These are phyloP conservation scores for Vitis hybrid DNA, from an alignment of 177 flowering plant genomes.

Conservation along the genomic window DNA sequence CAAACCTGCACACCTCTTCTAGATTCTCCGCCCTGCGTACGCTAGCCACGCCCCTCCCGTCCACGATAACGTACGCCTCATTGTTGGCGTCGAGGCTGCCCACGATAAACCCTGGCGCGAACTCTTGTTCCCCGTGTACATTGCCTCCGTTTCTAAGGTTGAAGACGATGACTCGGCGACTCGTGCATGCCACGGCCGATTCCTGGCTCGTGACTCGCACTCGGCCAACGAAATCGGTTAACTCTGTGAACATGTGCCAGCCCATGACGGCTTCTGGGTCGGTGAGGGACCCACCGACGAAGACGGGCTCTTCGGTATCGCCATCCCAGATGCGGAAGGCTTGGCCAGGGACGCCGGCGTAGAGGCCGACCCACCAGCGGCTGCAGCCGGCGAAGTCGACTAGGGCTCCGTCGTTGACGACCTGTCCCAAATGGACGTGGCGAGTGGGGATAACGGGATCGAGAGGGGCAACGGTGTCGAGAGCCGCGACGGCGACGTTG, in stretches of 20 bases:
- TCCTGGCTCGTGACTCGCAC: slow-evolving; percentile 44
- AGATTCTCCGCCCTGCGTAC: slow-evolving; percentile 50
- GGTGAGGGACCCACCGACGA: slow-evolving; percentile 66
- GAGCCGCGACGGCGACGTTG: slow-evolving; percentile 57
- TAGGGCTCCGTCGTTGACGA: slow-evolving; percentile 64
- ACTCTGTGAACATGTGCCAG: slow-evolving; percentile 68
- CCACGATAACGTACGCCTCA: slow-evolving; percentile 39
- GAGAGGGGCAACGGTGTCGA: slow-evolving; percentile 17
- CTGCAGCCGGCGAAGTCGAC: slow-evolving; percentile 67
- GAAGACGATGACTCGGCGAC: slow-evolving; percentile 36
- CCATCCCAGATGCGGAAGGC: slow-evolving; percentile 76
- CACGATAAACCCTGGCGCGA: slow-evolving; percentile 34
- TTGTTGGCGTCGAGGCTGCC: slow-evolving; percentile 43
- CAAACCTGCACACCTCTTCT: slow-evolving; percentile 58
- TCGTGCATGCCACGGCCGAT: slow-evolving; percentile 66
- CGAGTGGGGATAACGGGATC: slow-evolving; percentile 26
- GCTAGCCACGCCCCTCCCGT: slow-evolving; percentile 40
- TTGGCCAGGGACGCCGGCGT: slow-evolving; percentile 74
- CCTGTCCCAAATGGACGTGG: slow-evolving; percentile 54
- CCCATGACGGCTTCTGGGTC: slow-evolving; percentile 74
- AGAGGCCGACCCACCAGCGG: slow-evolving; percentile 89
- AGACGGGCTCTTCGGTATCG: slow-evolving; percentile 47
- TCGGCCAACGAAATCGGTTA: slow-evolving; percentile 54
- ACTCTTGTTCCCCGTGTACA: slow-evolving; percentile 30
- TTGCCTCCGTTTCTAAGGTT: slow-evolving; percentile 40